These are phyloP conservation scores for Aspergillus viridinutans DNA, from an alignment of 2,329 filamentous ascomycete species.

Conservation along the genomic window DNA sequence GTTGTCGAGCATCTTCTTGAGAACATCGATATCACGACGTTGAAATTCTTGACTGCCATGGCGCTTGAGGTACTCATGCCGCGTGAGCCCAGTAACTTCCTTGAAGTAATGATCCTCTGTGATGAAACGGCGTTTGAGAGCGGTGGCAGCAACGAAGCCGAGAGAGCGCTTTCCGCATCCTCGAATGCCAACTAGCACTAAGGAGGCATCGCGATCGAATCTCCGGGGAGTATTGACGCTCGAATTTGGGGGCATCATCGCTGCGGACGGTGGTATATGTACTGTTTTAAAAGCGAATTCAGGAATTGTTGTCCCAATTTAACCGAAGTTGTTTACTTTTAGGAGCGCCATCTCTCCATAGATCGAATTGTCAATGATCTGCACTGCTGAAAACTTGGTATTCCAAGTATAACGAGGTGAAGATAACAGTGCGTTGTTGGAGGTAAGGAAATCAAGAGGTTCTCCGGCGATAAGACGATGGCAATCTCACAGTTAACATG, in stretches of 20 bases:
- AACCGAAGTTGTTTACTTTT: neutral
- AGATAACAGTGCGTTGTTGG: neutral
- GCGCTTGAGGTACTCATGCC: constrained; percentile 39
- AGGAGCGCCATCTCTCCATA: neutral
- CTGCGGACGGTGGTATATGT: neutral
- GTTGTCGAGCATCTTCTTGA: constrained; percentile 43
- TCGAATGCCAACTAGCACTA: constrained; percentile 41
- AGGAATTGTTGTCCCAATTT: neutral
- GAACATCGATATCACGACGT: constrained; percentile 38
- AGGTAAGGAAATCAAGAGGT: neutral
- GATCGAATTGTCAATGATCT: neutral
- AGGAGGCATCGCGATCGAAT: constrained; percentile 37
- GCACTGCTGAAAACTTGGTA: neutral
- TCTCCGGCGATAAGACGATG: neutral
- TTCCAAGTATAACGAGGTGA: neutral
- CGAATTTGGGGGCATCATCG: constrained; percentile 10
- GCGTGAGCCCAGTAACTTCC: constrained; percentile 37
- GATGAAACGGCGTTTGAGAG: constrained; percentile 40
- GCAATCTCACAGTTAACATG: neutral
- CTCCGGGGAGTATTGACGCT: constrained; percentile 17
- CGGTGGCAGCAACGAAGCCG: constrained; percentile 41
- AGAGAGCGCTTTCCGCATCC: constrained; percentile 43
- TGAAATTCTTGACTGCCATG: constrained; percentile 42
- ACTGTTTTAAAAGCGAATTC: neutral
- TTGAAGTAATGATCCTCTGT: constrained; percentile 45